Base-by-base conservation (phyloP, 2,329 filamentous ascomycete genomes). In the Xylaria polymorpha region DNA sequence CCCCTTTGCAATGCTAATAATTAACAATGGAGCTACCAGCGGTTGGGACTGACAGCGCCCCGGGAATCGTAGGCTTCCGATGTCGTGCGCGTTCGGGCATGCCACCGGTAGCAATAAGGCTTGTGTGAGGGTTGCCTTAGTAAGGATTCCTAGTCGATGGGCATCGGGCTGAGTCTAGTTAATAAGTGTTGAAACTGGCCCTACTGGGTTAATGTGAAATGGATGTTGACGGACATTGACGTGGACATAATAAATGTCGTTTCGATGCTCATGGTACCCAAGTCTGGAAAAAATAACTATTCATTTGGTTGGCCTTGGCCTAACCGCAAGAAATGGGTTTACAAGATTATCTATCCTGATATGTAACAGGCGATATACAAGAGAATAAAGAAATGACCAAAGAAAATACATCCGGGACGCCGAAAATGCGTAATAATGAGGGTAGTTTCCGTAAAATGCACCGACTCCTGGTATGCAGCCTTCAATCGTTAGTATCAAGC, bases 361-460 rank as follows among this genome's bases (percentile, higher is more conserved):
- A 56, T 29, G 22, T 37, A 61, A 61, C 4, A 7, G 50, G n/a
- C 22, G 68, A 74, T 72, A 62, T 72, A 71, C 64, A 58, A 12
- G 7, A 55, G n/a, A 72, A 65, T 59, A 37, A 29, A 43, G 53
- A 60, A 61, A 48, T 44, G 12, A 32, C 7, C 12, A 50, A 20
- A 20, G 53, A 43, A 65, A 65, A 58, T 65, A 44, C 18, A 61
- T 60, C 55, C 10, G n/a, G 60, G 14, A 74, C 73, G 72, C 73
- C 72, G 12, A 37, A 29, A 56, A 74, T 74, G 73, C 70, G 58
- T 22, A 63, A 66, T 61, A 64, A 65, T 39, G 66, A 70, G 32
- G 39, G 55, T 32, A 63, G 63, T 37, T 18, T 29, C 32, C 29
- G 20, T 29, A 37, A 22, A 61, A 64, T 64, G 56, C 64, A 67